Percentiles rank a stretch among this genome's conserved stretches.
These are phyloP conservation scores for Fusarium verticillioides DNA, from an alignment of 2,329 filamentous ascomycete genomes.

Conservation along the genomic window DNA sequence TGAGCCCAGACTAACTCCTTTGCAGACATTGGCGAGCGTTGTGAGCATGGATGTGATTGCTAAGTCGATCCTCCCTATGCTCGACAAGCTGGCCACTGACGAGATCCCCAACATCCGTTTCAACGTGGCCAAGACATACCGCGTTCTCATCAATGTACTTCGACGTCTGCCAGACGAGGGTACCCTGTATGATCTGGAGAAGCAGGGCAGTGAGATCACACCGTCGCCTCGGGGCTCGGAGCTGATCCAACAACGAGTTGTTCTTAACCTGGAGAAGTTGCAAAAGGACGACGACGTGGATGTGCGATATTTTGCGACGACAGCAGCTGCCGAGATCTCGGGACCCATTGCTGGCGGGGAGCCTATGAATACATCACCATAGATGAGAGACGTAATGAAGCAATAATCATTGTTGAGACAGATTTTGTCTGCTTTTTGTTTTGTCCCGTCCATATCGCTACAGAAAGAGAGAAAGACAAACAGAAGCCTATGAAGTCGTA, in stretches of 20 bases:
- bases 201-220: slow-evolving; percentile 70
- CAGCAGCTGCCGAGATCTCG: slow-evolving; percentile 74
- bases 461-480: slow-evolving; percentile 24
- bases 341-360: slow-evolving; percentile 61
- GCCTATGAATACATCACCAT: slow-evolving; percentile 74
- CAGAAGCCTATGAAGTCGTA: slow-evolving; percentile 29
- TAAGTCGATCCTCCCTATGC: slow-evolving; percentile 92
- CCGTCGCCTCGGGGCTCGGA: slow-evolving; percentile 80
- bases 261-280: slow-evolving; percentile 92
- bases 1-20: slow-evolving; percentile 36
- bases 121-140: slow-evolving; percentile 98
- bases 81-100: slow-evolving; percentile 92
- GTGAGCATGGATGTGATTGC: slow-evolving; percentile 94
- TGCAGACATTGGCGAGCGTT: slow-evolving; percentile 89
- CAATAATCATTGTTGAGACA: slow-evolving; percentile 60
- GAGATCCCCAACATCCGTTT: slow-evolving; percentile 99
- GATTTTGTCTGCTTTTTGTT: slow-evolving; percentile 34
- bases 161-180: slow-evolving; percentile 90
- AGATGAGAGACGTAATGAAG: slow-evolving; percentile 64
- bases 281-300: slow-evolving; percentile 98
- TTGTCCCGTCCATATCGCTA: slow-evolving; percentile 33
- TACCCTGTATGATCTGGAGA: slow-evolving; percentile 86
- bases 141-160: slow-evolving; percentile 88
- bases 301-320: slow-evolving; percentile 96
- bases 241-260: slow-evolving; percentile 85